A percentile compares a stretch with the other conserved stretches of the same genome.
These are phyloP conservation scores for Ophiosphaerella herpotricha DNA, from an alignment of 2,329 filamentous ascomycete species.

Conservation along the genomic window DNA sequence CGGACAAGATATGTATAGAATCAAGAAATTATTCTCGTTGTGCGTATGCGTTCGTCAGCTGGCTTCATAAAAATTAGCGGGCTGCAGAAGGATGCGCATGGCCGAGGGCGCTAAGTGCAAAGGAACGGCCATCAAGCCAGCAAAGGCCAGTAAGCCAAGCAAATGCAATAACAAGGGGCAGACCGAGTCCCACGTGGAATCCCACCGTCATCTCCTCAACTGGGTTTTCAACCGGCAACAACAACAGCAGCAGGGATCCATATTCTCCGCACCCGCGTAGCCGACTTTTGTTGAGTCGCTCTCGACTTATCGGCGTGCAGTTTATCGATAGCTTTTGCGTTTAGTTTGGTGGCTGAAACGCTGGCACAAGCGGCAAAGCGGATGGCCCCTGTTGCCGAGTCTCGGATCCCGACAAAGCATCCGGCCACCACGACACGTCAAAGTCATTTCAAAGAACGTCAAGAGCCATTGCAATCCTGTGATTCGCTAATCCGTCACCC, in stretches of 20 bases:
- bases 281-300: slow-evolving; percentile 14
- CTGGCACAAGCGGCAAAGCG: slow-evolving; percentile 16
- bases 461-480: slow-evolving; percentile 7
- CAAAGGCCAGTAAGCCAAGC: not conserved
- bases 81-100: too few species aligned
- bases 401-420: slow-evolving; percentile 11
- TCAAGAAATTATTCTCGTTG: not conserved
- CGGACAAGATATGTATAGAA: too few species aligned
- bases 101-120: too few species aligned
- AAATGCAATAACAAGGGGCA: not conserved
- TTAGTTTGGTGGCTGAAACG: slow-evolving; percentile 22
- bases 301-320: slow-evolving; percentile 13
- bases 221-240: not conserved
- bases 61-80: too few species aligned
- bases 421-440: slow-evolving; percentile 8
- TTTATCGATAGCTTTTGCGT: slow-evolving; percentile 20
- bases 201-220: not conserved
- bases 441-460: slow-evolving; percentile 13
- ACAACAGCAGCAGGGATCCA: not conserved
- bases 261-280: slow-evolving; percentile 4
- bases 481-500: slow-evolving; percentile 9
- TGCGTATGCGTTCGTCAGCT: not conserved
- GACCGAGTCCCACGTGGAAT: slow-evolving; percentile 1
- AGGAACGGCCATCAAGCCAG: not conserved
- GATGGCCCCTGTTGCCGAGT: slow-evolving; percentile 8